Base-by-base conservation (phyloP, 1,139 yeast genomes). In the Blastobotrys raffinosifermentans region DNA sequence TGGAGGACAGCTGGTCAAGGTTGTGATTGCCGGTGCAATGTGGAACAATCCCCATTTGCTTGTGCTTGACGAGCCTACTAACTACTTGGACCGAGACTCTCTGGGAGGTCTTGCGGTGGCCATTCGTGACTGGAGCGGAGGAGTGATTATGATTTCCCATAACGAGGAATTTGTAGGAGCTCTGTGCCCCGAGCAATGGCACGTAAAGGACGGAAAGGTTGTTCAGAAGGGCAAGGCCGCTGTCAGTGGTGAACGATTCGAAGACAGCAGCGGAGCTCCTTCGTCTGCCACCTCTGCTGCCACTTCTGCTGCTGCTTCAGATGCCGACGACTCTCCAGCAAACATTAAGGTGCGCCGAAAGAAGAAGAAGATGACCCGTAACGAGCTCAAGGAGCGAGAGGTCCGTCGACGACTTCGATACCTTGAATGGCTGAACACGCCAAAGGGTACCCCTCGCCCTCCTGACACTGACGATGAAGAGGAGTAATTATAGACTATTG, bases 1-100 rank as follows among this genome's bases (percentile, higher is more conserved):
- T 29, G 98, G 98, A 59, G 98, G 98, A 52, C 98, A 91, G 70
- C 74, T 89, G 60, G 98, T 91, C 47, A 91, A 91, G 67, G 97
- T 91, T 47, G 98, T 91, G 46, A 89, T 91, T 70, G 98, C 98
- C 13, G 97, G 97, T 65, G 97, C 97, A 49, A 91, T 91, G 94
- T 91, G 98, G 98, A 89, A 91, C 67, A 91, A 91, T 60, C 98
- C 98, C n/a, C 98, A 91, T 66, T 75, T 91, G 66, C 75, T 91
- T 48, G 98, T 91, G 29, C 73, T 91, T 49, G 98, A 91, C 66
- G 98, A 91, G 75, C 98, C 98, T 60, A 91, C 98, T 56, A 91
- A 91, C 68, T 91, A 91, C 72, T 73, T 91, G 67, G 98, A 91
- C 66, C 80, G 98, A 70, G 98, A 91, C 61, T 89, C 97, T 19